Evolutionary conservation across 139 green algal genomes (phyloP), one percentile per base, ranked within the genome.

Genomic region (Trebouxia sp.): DNA sequence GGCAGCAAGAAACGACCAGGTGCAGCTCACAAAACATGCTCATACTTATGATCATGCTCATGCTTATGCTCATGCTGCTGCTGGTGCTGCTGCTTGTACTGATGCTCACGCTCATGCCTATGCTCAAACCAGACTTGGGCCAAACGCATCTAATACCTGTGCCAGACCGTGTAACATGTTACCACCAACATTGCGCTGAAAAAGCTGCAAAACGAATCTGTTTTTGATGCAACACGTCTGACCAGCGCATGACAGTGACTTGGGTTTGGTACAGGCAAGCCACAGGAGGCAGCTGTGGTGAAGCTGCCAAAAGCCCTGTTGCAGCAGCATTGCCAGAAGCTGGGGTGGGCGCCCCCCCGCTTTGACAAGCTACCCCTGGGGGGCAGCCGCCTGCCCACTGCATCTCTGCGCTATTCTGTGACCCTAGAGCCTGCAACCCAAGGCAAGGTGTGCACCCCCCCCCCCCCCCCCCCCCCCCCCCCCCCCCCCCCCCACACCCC

Each of bases 291-390:
- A 65, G 65, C 50, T 37, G 30, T 82, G 42, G 48, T 76, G 8
- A 83, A 92, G 78, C 76, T 86, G 56, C 94, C 72, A 43, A 95
- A 95, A 77, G 89, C 93, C 20, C 74, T 96, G 65, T 89, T 98
- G 77, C 89, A 96, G 82, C 91, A 97, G 92, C 85, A 90, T 75
- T 98, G 95, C 87, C 89, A 94, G 75, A 88, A 88, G 28, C 30
- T 69, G 56, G 78, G 84, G 38, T 92, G 85, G 91, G 77, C 83
- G 20, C 84, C 90, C 28, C 93, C 94, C 0, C 88, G 85, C 6
- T 98, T 92, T 84, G 88, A 94, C 75, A 88, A 83, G 76, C 81
- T 93, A 38, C 51, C 72, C 6, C 62, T 82, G 20, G 92, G 94
- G 45, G 89, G 87, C 6, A 74, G 86, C 43, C 78, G 75, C 8